These are phyloP conservation scores for Neocatenulostroma microsporum DNA, from an alignment of 2,329 filamentous ascomycete species.

Conservation along the genomic window DNA sequence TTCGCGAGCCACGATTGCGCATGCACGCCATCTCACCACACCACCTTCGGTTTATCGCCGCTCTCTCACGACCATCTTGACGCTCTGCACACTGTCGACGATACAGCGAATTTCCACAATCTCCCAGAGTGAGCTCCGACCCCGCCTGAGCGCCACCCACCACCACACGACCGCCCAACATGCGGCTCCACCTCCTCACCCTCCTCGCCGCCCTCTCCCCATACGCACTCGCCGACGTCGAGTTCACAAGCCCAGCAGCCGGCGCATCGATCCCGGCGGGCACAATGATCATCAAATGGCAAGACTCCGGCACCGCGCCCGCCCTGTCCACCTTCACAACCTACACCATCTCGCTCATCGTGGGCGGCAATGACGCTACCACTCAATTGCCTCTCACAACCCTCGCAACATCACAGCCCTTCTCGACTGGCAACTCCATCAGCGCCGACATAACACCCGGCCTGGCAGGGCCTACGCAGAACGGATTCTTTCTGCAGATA, in stretches of 20 bases:
- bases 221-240: conserved; percentile 44
- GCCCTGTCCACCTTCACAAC: conserved; percentile 43
- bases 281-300: conserved; percentile 50
- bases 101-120: too few relatives aligned
- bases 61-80: too few relatives aligned
- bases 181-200: conserved; percentile 24
- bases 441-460: conserved; percentile 14
- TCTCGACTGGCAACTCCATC: conserved; percentile 9
- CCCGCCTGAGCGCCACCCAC: too few relatives aligned
- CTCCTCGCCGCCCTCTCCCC: conserved; percentile 33
- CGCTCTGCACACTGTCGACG: too few relatives aligned
- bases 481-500: conserved; percentile 57
- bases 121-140: too few relatives aligned
- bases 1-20: too few relatives aligned
- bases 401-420: conserved; percentile 9
- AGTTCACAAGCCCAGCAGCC: conserved; percentile 47
- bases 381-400: conserved; percentile 20
- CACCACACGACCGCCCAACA: conserved; percentile 10
- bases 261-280: conserved; percentile 46
- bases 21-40: too few relatives aligned
- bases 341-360: conserved; percentile 54
- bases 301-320: conserved; percentile 47
- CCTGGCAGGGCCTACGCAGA: conserved; percentile 31
- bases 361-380: conserved; percentile 49
- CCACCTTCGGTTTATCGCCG: too few relatives aligned